A percentile compares a stretch with the other conserved stretches of the same genome.
Conservation (phyloP, 163 green algal genomes). For the Volvox carteri region DNA sequence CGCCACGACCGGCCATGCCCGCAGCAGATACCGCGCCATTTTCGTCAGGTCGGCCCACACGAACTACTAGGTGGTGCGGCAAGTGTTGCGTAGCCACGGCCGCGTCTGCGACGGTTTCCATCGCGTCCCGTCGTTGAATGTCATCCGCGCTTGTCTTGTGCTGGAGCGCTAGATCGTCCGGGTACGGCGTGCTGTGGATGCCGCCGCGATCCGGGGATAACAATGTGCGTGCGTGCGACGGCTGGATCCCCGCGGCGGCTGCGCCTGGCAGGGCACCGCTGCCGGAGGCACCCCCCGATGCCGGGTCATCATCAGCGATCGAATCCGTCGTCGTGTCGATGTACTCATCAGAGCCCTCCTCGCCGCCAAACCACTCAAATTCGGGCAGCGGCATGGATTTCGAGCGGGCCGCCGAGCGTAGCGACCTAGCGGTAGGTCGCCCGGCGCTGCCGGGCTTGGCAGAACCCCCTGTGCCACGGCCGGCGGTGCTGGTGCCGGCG, state of each 20-base stretch:
- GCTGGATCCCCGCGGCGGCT: not conserved
- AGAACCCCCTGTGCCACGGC: not conserved
- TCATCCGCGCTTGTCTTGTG: not conserved
- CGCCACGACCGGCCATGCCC: not conserved
- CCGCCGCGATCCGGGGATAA: not conserved
- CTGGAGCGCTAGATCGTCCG: not conserved
- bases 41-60: not conserved
- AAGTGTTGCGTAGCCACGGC: not conserved
- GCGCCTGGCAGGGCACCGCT: not conserved
- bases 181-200: conserved; percentile 2
- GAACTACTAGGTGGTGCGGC: conserved; percentile 6
- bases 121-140: too few species aligned
- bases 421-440: not conserved
- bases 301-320: conserved; percentile 5
- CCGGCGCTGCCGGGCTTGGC: conserved; percentile 18
- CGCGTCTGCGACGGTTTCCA: not conserved
- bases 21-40: not conserved
- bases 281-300: not conserved
- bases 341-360: conserved; percentile 29
- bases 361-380: conserved; percentile 32
- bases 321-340: conserved; percentile 43
- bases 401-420: conserved; percentile 23
- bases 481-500: not conserved
- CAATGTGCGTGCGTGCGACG: not conserved
- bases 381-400: conserved; percentile 57